Conservation (phyloP, 495 filamentous ascomycete species). For the Podospora pseudopauciseta region DNA sequence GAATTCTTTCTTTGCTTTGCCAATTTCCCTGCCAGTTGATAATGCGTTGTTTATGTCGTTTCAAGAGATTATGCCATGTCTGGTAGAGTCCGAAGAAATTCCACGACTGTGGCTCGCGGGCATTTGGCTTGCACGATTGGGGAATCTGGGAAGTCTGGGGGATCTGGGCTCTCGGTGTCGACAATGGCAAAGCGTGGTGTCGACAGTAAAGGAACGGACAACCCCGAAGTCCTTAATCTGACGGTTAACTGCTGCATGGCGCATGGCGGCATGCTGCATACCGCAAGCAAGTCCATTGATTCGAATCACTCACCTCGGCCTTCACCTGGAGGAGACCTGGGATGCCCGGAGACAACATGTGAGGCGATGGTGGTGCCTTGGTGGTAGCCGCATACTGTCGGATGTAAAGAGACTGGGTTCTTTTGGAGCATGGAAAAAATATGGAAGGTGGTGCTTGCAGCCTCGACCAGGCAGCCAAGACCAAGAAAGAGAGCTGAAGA, state of each 20-base stretch:
- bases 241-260: constrained; percentile 15
- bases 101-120: neutral
- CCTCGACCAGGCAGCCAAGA: constrained; percentile 3
- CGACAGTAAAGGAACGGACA: neutral
- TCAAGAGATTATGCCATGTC: neutral
- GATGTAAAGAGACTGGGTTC: neutral
- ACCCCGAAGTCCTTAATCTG: constrained; percentile 24
- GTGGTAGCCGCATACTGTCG: neutral
- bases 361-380: neutral
- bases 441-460: neutral
- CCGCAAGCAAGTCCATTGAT: neutral
- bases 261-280: constrained; percentile 3
- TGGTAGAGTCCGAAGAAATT: neutral
- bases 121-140: neutral
- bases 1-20: neutral
- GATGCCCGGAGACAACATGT: neutral
- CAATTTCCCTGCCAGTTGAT: neutral
- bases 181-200: neutral
- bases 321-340: neutral
- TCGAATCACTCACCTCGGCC: neutral
- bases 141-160: neutral
- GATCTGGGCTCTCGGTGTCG: neutral
- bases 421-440: neutral
- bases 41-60: neutral
- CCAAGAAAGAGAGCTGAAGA: neutral